Evolutionary conservation across 2,329 filamentous ascomycete genomes (phyloP).

Genomic region (Aureobasidium uvarum): DNA sequence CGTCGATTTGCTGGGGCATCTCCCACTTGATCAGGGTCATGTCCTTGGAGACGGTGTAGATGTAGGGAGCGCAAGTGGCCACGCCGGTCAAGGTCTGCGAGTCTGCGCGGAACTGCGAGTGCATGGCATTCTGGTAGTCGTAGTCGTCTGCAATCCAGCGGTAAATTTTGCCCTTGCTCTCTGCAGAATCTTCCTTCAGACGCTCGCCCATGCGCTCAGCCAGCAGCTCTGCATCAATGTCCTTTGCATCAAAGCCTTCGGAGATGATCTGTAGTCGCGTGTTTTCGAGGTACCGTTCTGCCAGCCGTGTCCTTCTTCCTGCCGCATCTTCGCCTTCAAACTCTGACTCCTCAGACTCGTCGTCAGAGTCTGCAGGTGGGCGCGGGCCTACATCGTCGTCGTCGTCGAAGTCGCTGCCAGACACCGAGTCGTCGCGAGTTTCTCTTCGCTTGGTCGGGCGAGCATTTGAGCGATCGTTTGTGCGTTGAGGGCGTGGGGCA

Average conservation of each 20-base stretch:
- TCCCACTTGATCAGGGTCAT: constrained; percentile 85
- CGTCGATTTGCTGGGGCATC: constrained; percentile 56
- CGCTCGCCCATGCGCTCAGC: constrained; percentile 62
- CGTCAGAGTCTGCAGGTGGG: constrained; percentile 17
- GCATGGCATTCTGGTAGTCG: constrained; percentile 64
- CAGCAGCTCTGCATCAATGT: constrained; percentile 89
- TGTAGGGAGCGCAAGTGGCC: constrained; percentile 73
- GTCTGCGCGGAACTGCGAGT: constrained; percentile 75
- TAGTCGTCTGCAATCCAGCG: constrained; percentile 72
- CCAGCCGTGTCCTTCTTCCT: constrained; percentile 79
- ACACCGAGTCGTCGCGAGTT: constrained; percentile 75
- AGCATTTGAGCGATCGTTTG: constrained; percentile 50
- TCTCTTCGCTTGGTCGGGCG: constrained; percentile 47
- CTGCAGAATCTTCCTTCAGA: constrained; percentile 86
- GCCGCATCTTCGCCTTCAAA: constrained; percentile 81
- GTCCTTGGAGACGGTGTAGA: constrained; percentile 88
- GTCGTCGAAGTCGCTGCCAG: constrained; percentile 73
- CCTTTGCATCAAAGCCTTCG: constrained; percentile 89
- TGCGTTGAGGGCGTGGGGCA: constrained; percentile 46
- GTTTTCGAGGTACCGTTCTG: constrained; percentile 90
- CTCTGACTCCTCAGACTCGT: constrained; percentile 46
- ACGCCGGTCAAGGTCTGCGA: constrained; percentile 75
- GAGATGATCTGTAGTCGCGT: constrained; percentile 72
- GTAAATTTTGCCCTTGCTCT: constrained; percentile 87
- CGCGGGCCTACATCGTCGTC: constrained; percentile 43